Evolutionary conservation across 192 early-diverging fungal species (phyloP).

Genomic region (Coemansia sp.): DNA sequence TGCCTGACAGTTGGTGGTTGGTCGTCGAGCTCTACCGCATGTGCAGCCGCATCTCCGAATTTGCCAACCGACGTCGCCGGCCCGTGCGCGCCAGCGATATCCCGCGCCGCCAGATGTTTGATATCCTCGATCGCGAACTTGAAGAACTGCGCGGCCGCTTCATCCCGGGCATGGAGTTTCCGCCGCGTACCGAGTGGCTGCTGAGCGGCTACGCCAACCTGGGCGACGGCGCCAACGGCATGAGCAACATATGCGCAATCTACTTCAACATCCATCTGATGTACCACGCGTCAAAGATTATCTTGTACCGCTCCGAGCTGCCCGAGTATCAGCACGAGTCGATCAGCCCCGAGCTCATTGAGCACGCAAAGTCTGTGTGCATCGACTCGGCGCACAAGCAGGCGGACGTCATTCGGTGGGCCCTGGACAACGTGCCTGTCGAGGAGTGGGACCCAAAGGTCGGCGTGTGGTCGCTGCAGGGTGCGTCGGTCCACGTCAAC

Average conservation of each 20-base stretch:
- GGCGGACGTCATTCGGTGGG: conserved; percentile 49
- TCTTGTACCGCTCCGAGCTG: conserved; percentile 51
- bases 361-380: conserved; percentile 43
- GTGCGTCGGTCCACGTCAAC: conserved; percentile 50
- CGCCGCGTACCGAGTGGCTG: conserved; percentile 36
- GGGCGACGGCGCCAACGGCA: conserved; percentile 8
- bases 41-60: conserved; percentile 44
- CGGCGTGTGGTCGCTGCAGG: conserved; percentile 52
- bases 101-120: conserved; percentile 43
- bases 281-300: conserved; percentile 51
- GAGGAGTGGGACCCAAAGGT: conserved; percentile 53
- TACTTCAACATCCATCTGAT: conserved; percentile 48
- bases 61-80: conserved; percentile 44
- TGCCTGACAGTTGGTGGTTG: conserved; percentile 46
- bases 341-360: conserved; percentile 20
- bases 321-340: conserved; percentile 47
- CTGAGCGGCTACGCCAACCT: conserved; percentile 20
- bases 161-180: conserved; percentile 39
- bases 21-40: conserved; percentile 45
- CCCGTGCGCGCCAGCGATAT: conserved; percentile 40
- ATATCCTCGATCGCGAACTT: conserved; percentile 43
- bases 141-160: conserved; percentile 37
- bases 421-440: conserved; percentile 36
- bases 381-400: conserved; percentile 48
- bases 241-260: conserved; percentile 20